Percentiles rank a stretch among this genome's conserved stretches.
phyloP scores from a whole-genome alignment of 2,329 filamentous ascomycete species.

The Tolypocladium tundrense region DNA sequence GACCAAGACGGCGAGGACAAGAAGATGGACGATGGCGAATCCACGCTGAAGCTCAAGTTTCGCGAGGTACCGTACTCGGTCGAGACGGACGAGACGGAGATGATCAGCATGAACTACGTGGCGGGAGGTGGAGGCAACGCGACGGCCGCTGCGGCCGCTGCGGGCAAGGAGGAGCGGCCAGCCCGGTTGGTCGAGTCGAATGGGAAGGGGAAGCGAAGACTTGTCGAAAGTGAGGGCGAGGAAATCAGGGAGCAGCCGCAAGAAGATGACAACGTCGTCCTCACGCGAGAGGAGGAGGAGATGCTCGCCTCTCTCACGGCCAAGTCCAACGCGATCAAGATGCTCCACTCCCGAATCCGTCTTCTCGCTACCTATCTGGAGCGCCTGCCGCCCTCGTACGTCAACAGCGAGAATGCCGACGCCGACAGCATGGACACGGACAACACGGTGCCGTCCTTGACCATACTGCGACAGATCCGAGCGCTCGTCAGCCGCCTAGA shows the following conservation, averaged over 20 bases:
- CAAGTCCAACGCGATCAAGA: conserved; percentile 87
- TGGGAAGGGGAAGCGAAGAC: conserved; percentile 40
- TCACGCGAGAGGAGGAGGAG: conserved; percentile 52
- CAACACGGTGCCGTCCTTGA: conserved; percentile 45
- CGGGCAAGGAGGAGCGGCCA: conserved; percentile 30
- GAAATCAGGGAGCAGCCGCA: conserved; percentile 17
- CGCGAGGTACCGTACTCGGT: conserved; percentile 76
- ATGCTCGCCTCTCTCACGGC: conserved; percentile 61
- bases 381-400: conserved; percentile 56
- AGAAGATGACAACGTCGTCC: conserved; percentile 26
- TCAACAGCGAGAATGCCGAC: conserved; percentile 37
- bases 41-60: conserved; percentile 58
- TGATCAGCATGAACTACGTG: conserved; percentile 94
- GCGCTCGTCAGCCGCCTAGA: conserved; percentile 75
- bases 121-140: conserved; percentile 77
- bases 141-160: conserved; percentile 46
- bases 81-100: conserved; percentile 91
- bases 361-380: conserved; percentile 70
- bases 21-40: conserved; percentile 58
- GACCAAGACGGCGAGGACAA: conserved; percentile 51
- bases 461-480: conserved; percentile 78
- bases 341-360: conserved; percentile 69
- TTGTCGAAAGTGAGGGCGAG: conserved; percentile 21
- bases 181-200: conserved; percentile 35
- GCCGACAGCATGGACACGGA: conserved; percentile 22